Evolutionary conservation across 2,329 filamentous ascomycete genomes (phyloP).

Genomic region (Trichoderma afroharzianum): DNA sequence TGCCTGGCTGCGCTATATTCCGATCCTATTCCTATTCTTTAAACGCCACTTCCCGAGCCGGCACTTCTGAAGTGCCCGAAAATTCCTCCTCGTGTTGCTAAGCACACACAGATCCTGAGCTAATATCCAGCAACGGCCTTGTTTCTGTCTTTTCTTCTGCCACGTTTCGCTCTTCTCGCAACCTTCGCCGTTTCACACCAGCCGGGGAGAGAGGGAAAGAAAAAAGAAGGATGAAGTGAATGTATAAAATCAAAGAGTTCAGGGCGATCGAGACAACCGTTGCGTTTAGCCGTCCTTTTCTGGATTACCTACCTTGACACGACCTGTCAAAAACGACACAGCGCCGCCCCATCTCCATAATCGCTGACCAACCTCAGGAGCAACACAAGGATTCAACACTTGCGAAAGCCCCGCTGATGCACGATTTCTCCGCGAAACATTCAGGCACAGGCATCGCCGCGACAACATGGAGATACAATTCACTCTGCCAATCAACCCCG

Average conservation of each 20-base stretch:
- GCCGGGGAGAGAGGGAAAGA: background rate
- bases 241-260: background rate
- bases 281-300: background rate
- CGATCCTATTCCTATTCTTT: background rate
- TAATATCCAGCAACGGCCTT: background rate
- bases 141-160: background rate
- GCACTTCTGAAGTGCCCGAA: background rate
- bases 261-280: background rate
- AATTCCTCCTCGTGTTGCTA: background rate
- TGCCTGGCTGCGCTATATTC: slow-evolving; percentile 9
- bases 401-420: slow-evolving; percentile 7
- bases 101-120: background rate
- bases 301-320: background rate
- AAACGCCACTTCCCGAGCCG: background rate
- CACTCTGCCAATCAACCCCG: slow-evolving; percentile 29
- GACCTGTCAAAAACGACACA: background rate
- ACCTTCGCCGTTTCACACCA: background rate
- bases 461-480: slow-evolving; percentile 38
- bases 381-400: background rate
- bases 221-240: background rate
- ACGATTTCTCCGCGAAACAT: background rate
- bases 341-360: background rate
- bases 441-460: background rate
- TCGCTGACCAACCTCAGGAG: background rate
- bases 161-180: background rate